A percentile compares a stretch with the other conserved stretches of the same genome.
These are phyloP conservation scores for Starmerella stigmatis DNA, from an alignment of 805 yeast species.

Conservation along the genomic window DNA sequence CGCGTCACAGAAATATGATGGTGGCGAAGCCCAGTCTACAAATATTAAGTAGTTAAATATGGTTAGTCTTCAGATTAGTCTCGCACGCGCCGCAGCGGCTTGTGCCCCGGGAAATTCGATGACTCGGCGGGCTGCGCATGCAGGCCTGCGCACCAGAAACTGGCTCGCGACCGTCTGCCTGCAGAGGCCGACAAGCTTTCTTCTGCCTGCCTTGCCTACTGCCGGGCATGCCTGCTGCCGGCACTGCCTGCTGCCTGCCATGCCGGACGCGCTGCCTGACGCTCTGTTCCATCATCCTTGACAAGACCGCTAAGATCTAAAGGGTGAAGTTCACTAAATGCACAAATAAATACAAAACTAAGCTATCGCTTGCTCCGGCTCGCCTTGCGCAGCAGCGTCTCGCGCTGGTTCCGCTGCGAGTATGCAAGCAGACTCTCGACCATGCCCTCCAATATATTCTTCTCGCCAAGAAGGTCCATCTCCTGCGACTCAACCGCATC, in stretches of 20 bases:
- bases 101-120: no score
- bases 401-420: conserved; percentile 43
- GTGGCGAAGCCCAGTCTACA: conserved; percentile 1
- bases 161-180: no score
- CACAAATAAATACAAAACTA: background rate
- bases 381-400: conserved; percentile 13
- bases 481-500: conserved; percentile 46
- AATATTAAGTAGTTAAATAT: conserved; percentile 2
- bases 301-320: no score
- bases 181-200: no score
- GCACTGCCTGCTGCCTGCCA: no score
- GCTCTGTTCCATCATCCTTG: no score
- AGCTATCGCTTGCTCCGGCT: conserved; percentile 3
- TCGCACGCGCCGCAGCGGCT: background rate
- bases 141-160: no score
- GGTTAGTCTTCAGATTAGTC: background rate
- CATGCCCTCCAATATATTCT: conserved; percentile 70
- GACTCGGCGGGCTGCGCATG: no score
- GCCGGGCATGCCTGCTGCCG: no score
- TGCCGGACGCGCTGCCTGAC: no score
- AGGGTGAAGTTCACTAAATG: no score
- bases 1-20: background rate
- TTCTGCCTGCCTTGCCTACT: no score
- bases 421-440: conserved; percentile 86
- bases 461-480: conserved; percentile 47